These are phyloP conservation scores for Odonthalia washingtoniensis DNA, from an alignment of 31 red algal genomes.

Conservation along the genomic window DNA sequence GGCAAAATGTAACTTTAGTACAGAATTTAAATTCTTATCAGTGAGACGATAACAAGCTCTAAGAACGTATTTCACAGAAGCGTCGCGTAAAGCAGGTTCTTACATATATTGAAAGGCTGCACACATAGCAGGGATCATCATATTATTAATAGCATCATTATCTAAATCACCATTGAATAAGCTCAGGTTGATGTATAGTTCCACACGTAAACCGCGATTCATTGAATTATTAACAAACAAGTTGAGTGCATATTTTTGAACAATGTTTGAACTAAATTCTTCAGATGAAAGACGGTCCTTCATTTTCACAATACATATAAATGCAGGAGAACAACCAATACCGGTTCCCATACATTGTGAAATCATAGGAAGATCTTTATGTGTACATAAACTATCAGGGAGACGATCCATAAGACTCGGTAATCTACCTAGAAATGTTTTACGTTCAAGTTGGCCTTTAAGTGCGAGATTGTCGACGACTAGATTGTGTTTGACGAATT, in stretches of 20 bases:
- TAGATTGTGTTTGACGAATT: constrained; percentile 88
- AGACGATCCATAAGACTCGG: constrained; percentile 68
- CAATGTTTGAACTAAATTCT: constrained; percentile 65
- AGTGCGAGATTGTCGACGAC: constrained; percentile 91
- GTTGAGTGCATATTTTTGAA: constrained; percentile 66
- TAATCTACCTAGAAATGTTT: constrained; percentile 80
- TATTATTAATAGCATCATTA: constrained; percentile 58
- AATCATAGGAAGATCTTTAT: constrained; percentile 89
- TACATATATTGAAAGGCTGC: constrained; percentile 65
- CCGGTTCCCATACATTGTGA: constrained; percentile 65
- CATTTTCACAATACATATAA: constrained; percentile 67
- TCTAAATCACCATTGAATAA: constrained; percentile 71
- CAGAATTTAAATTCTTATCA: constrained; percentile 88
- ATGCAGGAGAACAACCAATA: constrained; percentile 45
- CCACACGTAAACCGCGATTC: constrained; percentile 66
- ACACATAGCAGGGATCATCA: constrained; percentile 78
- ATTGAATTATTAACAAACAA: constrained; percentile 67
- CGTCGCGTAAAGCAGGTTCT: constrained; percentile 85
- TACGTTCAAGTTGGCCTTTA: constrained; percentile 78
- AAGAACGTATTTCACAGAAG: constrained; percentile 79
- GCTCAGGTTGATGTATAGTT: constrained; percentile 72
- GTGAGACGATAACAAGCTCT: constrained; percentile 61
- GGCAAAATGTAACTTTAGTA: constrained; percentile 94
- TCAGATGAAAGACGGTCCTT: no score
- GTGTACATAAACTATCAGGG: constrained; percentile 85